These are phyloP conservation scores for Thraustochytrium sp. DNA, from an alignment of 352 stramenopile species.

Conservation along the genomic window DNA sequence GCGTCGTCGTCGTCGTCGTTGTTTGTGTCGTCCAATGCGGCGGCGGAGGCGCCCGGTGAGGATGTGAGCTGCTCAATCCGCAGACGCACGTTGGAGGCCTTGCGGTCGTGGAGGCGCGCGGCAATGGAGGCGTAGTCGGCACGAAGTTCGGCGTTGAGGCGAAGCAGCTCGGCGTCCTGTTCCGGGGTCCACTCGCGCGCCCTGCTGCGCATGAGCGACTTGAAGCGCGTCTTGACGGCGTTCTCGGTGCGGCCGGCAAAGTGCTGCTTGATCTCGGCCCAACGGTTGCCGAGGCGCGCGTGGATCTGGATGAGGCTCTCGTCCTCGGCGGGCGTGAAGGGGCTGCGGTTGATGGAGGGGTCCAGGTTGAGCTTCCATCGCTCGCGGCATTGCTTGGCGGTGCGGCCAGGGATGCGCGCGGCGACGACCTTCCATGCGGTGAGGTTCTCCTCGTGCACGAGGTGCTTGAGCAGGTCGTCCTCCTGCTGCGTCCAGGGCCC, in stretches of 20 bases:
- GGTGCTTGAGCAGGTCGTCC: conserved; percentile 60
- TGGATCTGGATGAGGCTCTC: conserved; percentile 8
- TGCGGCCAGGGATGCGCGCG: not conserved
- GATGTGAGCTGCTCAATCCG: not conserved
- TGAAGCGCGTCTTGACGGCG: conserved; percentile 51
- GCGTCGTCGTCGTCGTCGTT: not conserved
- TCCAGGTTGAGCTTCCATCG: conserved; percentile 36
- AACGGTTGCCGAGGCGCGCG: conserved; percentile 9
- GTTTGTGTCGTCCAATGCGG: not conserved
- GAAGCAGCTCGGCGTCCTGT: conserved; percentile 75
- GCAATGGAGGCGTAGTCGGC: conserved; percentile 52
- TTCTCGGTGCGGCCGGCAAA: conserved; percentile 34
- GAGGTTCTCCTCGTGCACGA: not conserved
- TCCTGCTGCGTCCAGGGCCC: conserved; percentile 78
- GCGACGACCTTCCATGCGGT: not conserved
- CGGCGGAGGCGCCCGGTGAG: not conserved
- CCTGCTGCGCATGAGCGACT: conserved; percentile 59
- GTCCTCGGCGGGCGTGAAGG: conserved; percentile 20
- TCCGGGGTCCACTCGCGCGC: conserved; percentile 67
- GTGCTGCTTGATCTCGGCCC: conserved; percentile 37
- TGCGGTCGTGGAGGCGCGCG: not conserved
- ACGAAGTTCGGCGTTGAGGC: conserved; percentile 61
- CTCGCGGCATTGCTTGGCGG: conserved; percentile 36
- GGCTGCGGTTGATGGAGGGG: conserved; percentile 15
- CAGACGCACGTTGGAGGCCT: not conserved